Conservation (phyloP, 2,329 filamentous ascomycete species). For the Harringtonia lauricola region DNA sequence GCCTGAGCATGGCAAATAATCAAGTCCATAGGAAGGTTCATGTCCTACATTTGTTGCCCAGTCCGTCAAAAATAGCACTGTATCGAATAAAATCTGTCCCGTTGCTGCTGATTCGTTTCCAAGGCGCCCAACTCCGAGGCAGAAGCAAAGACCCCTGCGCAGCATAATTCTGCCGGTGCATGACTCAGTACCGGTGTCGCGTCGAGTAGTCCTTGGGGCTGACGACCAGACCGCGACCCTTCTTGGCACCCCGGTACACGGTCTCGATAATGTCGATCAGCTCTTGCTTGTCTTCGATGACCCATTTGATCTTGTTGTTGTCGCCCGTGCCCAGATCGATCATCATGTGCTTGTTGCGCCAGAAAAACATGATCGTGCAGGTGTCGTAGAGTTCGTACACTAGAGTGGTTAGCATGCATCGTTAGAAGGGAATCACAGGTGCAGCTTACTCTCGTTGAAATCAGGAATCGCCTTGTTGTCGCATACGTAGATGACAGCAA, state of each 20-base stretch:
- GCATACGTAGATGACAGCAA: conserved; percentile 85
- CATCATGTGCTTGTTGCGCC: conserved; percentile 98
- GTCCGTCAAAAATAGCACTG: too few species aligned
- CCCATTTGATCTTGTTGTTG: conserved; percentile 53
- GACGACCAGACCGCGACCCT: conserved; percentile 90
- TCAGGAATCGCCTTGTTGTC: conserved; percentile 84
- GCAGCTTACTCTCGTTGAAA: conserved; percentile 54
- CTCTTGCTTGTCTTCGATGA: conserved; percentile 91
- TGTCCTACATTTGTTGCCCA: conserved; percentile 2
- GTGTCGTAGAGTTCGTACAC: conserved; percentile 75
- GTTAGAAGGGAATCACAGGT: not conserved
- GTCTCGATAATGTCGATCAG: conserved; percentile 98
- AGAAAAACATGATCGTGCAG: conserved; percentile 80
- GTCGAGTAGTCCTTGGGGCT: conserved; percentile 77
- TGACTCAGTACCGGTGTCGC: conserved; percentile 50
- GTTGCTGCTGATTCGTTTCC: too few species aligned
- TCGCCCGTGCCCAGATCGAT: conserved; percentile 96
- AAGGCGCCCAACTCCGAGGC: too few species aligned
- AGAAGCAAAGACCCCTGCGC: too few species aligned
- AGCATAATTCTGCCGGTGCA: not conserved
- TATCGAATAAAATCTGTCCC: too few species aligned
- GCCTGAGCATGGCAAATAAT: not conserved
- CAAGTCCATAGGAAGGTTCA: not conserved
- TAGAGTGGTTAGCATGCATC: conserved; percentile 57
- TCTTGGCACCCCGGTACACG: conserved; percentile 96